Evolutionary conservation across 2,329 filamentous ascomycete species (phyloP), one percentile per base, ranked within the genome.

Genomic region (Trichophaea hybrida): DNA sequence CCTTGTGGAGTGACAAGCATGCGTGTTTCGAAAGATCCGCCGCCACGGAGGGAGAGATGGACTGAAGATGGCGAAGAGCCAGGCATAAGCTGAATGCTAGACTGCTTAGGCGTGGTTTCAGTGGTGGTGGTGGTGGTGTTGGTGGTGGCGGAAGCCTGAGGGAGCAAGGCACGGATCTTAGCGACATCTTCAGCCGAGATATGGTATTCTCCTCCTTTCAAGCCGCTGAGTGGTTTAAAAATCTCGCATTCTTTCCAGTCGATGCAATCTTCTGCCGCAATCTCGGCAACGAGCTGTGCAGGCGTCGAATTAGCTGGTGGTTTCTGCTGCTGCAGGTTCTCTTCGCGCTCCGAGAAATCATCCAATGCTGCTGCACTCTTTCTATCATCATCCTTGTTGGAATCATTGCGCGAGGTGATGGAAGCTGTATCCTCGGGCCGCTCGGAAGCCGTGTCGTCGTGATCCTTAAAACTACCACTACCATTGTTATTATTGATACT

Each of bases 1-100:
- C 86, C 86, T 62, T 85, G 82, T 0, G 86, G 84, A 0, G 86
- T 89, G 56, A 90, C 80, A 65, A 90, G 77, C 64, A 86, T 81
- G 32, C 84, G 78, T 70, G 79, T 62, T 70, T 59, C 56, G 4
- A 66, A 40, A 53, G 59, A 46, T 10, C 60, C 62, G 2, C 60
- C 60, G 12, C 62, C 62, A 15, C 62, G 58, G 38, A 64, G 48
- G 17, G 34, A 6, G 46, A 38, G 32, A 32, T n/a, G 55, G 17
- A 50, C 24, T 24, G 24, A 24, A 24, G 24, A 24, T 24, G 24
- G 24, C 24, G 24, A 24, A 3, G 24, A 24, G 52, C n/a, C 32
- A 37, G 52, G 35, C 34, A 15, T 37, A 38, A 56, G 60, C 53
- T 55, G 65, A 35, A 49, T 51, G n/a, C 50, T 59, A 13, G 44